These are phyloP conservation scores for Thermoascus crustaceus DNA, from an alignment of 2,329 filamentous ascomycete species.

Conservation along the genomic window DNA sequence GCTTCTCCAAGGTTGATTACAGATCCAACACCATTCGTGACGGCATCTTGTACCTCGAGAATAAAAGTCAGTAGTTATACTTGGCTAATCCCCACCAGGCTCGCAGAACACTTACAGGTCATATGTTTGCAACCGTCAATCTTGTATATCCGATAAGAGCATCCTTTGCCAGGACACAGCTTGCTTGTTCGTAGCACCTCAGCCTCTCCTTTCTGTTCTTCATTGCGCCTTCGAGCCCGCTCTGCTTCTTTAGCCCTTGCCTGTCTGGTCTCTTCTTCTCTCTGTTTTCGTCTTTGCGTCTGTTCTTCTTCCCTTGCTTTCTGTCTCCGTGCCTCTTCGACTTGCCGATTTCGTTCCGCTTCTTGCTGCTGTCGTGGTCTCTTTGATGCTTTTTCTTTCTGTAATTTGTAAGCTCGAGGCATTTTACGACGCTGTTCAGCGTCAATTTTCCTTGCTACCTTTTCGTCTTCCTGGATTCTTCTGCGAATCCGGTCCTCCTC, in stretches of 20 bases:
- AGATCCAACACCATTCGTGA: conserved; percentile 1
- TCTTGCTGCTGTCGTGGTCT: background rate
- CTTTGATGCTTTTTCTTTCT: background rate
- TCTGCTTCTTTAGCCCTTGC: background rate
- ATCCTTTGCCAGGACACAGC: background rate
- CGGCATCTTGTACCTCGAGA: background rate
- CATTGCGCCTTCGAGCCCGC: background rate
- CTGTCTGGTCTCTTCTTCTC: background rate
- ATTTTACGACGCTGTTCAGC: background rate
- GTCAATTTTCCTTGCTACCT: background rate
- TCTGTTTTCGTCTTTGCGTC: no score
- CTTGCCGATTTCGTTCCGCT: background rate
- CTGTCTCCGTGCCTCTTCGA: background rate
- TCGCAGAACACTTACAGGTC: background rate
- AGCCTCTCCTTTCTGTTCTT: background rate
- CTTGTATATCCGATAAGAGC: conserved; percentile 1
- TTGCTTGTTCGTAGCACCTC: background rate
- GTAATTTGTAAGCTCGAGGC: background rate
- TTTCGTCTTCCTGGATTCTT: background rate
- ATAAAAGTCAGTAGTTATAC: background rate
- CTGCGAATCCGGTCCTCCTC: background rate
- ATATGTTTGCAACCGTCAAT: conserved; percentile 1
- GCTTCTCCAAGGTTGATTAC: background rate
- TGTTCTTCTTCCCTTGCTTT: background rate
- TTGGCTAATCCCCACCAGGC: background rate